A percentile compares a stretch with the other conserved stretches of the same genome.
Evolutionary conservation across 192 early-diverging fungal genomes (phyloP).

Genomic region (Linnemannia exigua): DNA sequence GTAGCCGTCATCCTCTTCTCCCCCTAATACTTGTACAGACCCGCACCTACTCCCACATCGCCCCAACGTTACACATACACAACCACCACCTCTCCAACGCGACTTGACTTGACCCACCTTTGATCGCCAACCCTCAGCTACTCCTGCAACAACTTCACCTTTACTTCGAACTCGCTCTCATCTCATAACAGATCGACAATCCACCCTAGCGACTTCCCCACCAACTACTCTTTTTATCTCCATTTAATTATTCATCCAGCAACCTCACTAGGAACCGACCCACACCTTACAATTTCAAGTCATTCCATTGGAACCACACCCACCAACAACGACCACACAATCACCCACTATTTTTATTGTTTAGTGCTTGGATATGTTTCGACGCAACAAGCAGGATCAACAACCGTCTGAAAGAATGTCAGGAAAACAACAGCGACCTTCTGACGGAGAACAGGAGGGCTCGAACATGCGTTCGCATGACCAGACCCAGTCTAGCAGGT

Average conservation of each 20-base stretch:
- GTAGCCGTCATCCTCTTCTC: neutral
- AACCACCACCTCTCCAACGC: neutral
- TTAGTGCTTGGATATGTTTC: neutral
- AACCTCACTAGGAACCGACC: neutral
- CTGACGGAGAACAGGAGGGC: neutral
- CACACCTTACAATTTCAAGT: neutral
- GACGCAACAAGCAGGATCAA: neutral
- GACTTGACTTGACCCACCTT: neutral
- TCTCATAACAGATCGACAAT: neutral
- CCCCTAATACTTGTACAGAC: neutral
- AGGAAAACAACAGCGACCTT: neutral
- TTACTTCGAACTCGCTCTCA: no score
- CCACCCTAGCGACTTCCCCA: neutral
- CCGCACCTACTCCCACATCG: neutral
- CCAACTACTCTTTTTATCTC: neutral
- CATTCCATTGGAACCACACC: neutral
- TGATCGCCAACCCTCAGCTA: no score
- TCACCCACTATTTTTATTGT: no score
- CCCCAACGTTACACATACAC: neutral
- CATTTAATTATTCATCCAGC: neutral
- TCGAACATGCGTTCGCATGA: conserved; percentile 3
- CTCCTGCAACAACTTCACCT: neutral
- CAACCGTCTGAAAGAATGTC: neutral
- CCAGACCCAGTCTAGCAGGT: neutral
- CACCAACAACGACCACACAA: neutral